phyloP scores from a whole-genome alignment of 352 stramenopile species.

The Phytophthora hybrid region DNA sequence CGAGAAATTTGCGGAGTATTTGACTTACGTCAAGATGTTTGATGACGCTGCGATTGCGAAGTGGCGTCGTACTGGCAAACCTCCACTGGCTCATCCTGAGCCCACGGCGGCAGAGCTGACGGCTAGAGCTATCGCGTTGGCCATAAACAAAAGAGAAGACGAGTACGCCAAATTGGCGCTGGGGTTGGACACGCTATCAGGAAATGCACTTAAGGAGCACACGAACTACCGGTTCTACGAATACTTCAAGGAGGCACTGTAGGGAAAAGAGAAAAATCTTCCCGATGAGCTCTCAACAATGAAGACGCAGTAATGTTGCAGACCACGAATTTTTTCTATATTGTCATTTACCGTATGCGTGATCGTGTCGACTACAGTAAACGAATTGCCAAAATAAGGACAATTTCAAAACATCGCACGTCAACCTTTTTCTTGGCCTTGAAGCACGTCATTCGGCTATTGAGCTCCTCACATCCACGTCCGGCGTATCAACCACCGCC shows the following conservation, averaged over 20 bases:
- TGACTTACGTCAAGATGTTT: neutral
- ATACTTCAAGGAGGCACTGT: neutral
- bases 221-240: neutral
- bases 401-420: too few species aligned
- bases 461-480: too few species aligned
- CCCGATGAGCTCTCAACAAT: too few species aligned
- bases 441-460: too few species aligned
- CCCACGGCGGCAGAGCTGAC: neutral
- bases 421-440: too few species aligned
- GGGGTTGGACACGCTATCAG: neutral
- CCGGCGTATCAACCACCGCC: too few species aligned
- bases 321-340: too few species aligned
- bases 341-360: too few species aligned
- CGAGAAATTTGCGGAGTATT: neutral
- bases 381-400: too few species aligned
- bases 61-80: neutral
- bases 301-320: too few species aligned
- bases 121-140: neutral
- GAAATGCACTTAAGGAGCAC: neutral
- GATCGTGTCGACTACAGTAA: too few species aligned
- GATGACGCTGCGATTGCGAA: neutral
- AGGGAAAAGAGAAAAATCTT: too few species aligned
- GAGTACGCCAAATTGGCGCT: neutral
- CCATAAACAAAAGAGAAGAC: neutral
- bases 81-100: neutral